Conservation (phyloP, 176 grass and related monocot species). For the Carex parvula region DNA sequence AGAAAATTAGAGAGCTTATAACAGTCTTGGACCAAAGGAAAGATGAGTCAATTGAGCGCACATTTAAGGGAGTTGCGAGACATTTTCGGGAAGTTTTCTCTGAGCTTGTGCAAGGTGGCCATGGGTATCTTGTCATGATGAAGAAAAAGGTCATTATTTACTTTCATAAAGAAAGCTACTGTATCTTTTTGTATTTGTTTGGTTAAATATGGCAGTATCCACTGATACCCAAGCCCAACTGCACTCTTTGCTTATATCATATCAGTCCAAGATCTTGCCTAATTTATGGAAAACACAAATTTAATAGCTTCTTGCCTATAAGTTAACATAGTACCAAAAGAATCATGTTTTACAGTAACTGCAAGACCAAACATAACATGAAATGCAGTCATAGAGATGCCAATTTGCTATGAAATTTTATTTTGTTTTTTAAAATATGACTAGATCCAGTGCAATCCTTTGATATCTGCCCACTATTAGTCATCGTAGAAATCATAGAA, state of each 20-base stretch:
- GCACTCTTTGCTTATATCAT: not conserved
- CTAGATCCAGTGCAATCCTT: not conserved
- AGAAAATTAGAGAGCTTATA: conserved; percentile 98
- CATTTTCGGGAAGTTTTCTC: conserved; percentile 93
- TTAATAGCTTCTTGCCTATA: not conserved
- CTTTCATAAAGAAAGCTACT: not conserved
- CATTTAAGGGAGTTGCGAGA: conserved; percentile 96
- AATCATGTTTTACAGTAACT: conserved; percentile 11
- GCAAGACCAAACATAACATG: not conserved
- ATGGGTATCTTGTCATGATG: conserved; percentile 97
- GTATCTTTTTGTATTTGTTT: conserved; percentile 1
- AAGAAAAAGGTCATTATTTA: conserved; percentile 73
- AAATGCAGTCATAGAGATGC: not conserved
- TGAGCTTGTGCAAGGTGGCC: conserved; percentile 93
- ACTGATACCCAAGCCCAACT: not conserved
- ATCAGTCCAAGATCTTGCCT: not conserved
- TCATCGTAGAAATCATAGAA: not conserved
- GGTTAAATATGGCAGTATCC: not conserved
- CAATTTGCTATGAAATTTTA: not conserved
- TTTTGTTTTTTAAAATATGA: not conserved
- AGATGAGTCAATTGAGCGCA: conserved; percentile 98
- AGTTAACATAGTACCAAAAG: not conserved
- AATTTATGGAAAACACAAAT: not conserved
- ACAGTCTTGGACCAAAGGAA: conserved; percentile 94
- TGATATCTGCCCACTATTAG: not conserved